A percentile compares a stretch with the other conserved stretches of the same genome.
phyloP scores from a whole-genome alignment of 2,329 filamentous ascomycete genomes.

The Penicillium sp. region DNA sequence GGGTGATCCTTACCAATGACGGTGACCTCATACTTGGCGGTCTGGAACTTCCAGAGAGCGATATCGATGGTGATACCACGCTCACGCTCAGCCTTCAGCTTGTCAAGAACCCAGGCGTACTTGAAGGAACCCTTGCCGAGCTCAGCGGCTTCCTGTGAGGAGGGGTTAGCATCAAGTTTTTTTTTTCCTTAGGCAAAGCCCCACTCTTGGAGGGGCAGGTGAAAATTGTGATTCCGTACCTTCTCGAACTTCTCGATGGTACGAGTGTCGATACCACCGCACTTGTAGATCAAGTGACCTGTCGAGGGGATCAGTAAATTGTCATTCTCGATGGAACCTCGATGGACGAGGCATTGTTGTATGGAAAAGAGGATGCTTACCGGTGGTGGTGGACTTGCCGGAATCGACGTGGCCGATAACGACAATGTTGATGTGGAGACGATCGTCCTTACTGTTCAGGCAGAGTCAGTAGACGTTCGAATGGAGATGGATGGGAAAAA shows the following conservation, averaged over 20 bases:
- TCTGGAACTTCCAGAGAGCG: constrained; percentile 99
- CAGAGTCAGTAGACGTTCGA: constrained; percentile 24
- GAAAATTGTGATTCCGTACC: constrained; percentile 65
- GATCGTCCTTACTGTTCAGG: constrained; percentile 81
- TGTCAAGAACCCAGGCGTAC: constrained; percentile 99
- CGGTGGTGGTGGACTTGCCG: constrained; percentile 96
- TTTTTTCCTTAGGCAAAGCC: neutral
- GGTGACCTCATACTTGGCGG: constrained; percentile 95
- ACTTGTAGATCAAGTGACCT: constrained; percentile 99
- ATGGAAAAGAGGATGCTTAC: constrained; percentile 60
- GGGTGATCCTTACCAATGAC: constrained; percentile 78
- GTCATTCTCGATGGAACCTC: constrained; percentile 32
- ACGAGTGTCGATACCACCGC: constrained; percentile 99
- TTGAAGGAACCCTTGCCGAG: constrained; percentile 99
- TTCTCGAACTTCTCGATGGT: constrained; percentile 99
- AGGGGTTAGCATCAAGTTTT: constrained; percentile 25
- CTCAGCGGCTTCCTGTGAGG: constrained; percentile 88
- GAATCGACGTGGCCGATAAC: constrained; percentile 99
- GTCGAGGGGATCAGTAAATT: constrained; percentile 23
- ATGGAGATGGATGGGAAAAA: neutral
- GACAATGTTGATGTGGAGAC: constrained; percentile 96
- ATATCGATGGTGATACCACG: constrained; percentile 99
- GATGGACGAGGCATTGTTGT: constrained; percentile 31
- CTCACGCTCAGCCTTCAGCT: constrained; percentile 99
- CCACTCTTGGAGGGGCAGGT: constrained; percentile 8